A percentile compares a stretch with the other conserved stretches of the same genome.
phyloP scores from a whole-genome alignment of 148 eudicot species.

The Silene uniflora region DNA sequence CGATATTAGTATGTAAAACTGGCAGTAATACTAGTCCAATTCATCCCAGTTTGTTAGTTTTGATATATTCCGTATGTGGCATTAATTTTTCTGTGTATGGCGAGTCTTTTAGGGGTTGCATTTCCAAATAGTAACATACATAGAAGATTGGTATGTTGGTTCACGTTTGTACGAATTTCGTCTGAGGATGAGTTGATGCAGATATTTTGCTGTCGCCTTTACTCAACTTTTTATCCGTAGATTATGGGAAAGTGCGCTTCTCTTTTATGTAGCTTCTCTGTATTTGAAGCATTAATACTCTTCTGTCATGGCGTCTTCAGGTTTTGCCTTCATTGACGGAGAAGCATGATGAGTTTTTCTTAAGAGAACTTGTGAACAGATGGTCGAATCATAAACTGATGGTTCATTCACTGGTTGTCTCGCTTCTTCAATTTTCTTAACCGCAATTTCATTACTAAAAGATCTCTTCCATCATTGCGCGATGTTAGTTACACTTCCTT shows the following conservation, averaged over 20 bases:
- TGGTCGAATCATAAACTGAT: conserved; percentile 93
- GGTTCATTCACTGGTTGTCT: conserved; percentile 91
- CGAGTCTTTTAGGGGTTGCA: background rate
- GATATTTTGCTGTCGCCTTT: background rate
- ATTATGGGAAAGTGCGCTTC: background rate
- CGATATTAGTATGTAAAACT: no score
- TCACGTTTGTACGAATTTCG: background rate
- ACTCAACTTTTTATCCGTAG: background rate
- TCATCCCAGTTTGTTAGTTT: background rate
- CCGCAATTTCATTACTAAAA: conserved; percentile 81
- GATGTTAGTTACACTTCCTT: conserved; percentile 90
- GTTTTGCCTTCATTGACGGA: conserved; percentile 80
- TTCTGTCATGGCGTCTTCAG: conserved; percentile 26
- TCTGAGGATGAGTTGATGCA: background rate
- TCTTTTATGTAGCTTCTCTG: background rate
- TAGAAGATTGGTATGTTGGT: background rate
- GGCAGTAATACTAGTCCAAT: no score
- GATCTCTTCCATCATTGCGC: conserved; percentile 66
- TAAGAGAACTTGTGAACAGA: conserved; percentile 83
- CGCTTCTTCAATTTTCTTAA: conserved; percentile 87
- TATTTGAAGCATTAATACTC: background rate
- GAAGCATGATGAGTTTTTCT: conserved; percentile 86
- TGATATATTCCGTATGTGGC: background rate
- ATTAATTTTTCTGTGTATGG: background rate
- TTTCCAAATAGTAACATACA: background rate